phyloP scores from a whole-genome alignment of 1,139 yeast genomes.

The Entelexis sorbosivorans region DNA sequence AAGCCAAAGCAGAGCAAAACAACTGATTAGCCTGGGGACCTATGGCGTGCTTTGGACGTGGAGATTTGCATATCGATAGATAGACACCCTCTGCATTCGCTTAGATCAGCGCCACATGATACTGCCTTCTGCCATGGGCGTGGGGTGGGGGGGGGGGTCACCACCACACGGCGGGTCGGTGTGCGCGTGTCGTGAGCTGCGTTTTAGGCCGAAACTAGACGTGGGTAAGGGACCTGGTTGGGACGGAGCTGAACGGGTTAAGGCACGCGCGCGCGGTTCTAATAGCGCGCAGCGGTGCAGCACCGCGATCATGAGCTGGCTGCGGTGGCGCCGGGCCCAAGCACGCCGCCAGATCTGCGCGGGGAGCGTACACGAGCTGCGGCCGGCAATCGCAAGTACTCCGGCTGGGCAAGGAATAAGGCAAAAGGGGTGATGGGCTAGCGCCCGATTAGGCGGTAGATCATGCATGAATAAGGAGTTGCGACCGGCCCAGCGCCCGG shows the following conservation, averaged over 20 bases:
- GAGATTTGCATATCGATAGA: constrained; percentile 1
- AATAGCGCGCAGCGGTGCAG: no score
- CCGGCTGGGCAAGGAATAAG: neutral
- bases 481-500: constrained; percentile 1
- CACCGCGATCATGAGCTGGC: no score
- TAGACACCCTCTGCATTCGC: neutral
- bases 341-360: neutral
- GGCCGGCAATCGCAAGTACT: neutral
- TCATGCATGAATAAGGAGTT: neutral
- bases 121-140: no score
- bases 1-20: neutral
- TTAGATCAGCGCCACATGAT: neutral
- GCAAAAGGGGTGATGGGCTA: neutral
- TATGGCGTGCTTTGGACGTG: neutral
- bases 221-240: no score
- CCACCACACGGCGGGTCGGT: no score
- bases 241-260: no score
- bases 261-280: no score
- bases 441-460: constrained; percentile 3
- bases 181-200: no score
- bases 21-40: neutral
- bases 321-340: no score
- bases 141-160: no score
- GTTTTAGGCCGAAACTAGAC: no score
- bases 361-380: neutral